Evolutionary conservation across 2,329 filamentous ascomycete species (phyloP), one percentile per base, ranked within the genome.

Genomic region (Aspergillus fischeri): DNA sequence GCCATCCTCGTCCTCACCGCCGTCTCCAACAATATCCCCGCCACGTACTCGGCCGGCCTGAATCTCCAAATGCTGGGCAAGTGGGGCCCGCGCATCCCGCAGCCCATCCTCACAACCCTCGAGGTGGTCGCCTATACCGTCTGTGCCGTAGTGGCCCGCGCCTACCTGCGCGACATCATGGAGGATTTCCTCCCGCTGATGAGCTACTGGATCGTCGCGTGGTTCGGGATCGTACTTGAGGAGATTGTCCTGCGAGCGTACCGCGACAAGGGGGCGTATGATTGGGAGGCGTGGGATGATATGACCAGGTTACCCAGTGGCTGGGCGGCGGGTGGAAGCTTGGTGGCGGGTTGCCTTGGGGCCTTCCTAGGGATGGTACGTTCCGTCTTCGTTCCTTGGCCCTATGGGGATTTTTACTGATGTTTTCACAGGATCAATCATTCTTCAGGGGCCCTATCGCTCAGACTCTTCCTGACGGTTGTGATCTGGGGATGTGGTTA

Each of bases 131-230:
- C 78, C n/a, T 75, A 77, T 56, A 69, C 75, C 5, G 70, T 72
- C 21, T 78, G 74, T 56, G 75, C 73, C 3, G 67, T 77, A 52
- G 73, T 71, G 9, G 77, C 75, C 0, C 72, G 73, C 4, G 70
- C 75, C 48, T 65, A 71, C 47, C 66, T 79, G 1, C 77, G 73
- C 55, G 68, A 72, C 32, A 73, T 78, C 50, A 76, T 78, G 54
- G 67, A 76, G 58, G 70, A 75, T 51, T 78, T 78, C 56, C 65
- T 79, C 25, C 73, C 75, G 11, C 60, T 79, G 11, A 78, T 79
- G 66, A 73, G 74, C 17, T 79, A 79, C 60, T 79, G 76, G 76
- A 65, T 75, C 5, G 67, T 68, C 24, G 70, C 73, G 20, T 78
- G 71, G 67, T 56, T 78, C 28, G 68, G 69, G 42, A 73, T 78